Evolutionary conservation across 2,329 filamentous ascomycete genomes (phyloP), one percentile per base, ranked within the genome.

Genomic region (Zelopaecilomyces penicillatus): DNA sequence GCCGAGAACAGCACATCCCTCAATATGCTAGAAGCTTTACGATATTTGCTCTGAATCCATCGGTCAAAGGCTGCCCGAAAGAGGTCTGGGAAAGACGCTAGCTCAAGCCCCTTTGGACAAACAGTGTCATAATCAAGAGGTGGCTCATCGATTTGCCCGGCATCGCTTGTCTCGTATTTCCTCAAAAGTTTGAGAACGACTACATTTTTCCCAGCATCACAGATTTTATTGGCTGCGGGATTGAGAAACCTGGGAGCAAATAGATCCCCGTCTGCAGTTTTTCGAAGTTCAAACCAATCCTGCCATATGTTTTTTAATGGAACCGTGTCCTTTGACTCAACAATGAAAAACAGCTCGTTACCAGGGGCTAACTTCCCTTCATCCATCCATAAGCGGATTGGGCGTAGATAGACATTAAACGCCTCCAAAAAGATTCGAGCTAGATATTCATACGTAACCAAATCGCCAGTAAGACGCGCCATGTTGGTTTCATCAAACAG

Each of bases 151-250:
- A 48, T 63, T 40, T 48, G 54, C 4, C 54, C 46, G 3, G 50
- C 52, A 59, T 57, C 60, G 45, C 54, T 57, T 39, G 64, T 54
- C 40, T 68, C 60, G 48, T 75, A 70, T 44, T 74, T 70, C 35
- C 81, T 78, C 8, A 95, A 70, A 39, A 83, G 77, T 48, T 82
- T 83, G n/a, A 96, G 67, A 37, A 96, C 84, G 1, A 93, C 79
- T 44, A 93, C 82, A 54, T 85, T 94, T 64, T 96, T 96, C 0
- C 91, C 91, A 2, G 87, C 83, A 1, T 83, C 88, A 55, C 95
- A 91, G 33, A 96, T 87, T 50, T 82, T 85, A 27, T 70, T 67
- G 0, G 79, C 80, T 2, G 82, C 77, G 3, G 82, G 74, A 34
- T 82, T 78, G 4, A 96, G 71, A 52, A 95, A 96, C 3, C 67